Conservation (phyloP, 306 rosid genomes). For the Ochetophila trinervis region DNA sequence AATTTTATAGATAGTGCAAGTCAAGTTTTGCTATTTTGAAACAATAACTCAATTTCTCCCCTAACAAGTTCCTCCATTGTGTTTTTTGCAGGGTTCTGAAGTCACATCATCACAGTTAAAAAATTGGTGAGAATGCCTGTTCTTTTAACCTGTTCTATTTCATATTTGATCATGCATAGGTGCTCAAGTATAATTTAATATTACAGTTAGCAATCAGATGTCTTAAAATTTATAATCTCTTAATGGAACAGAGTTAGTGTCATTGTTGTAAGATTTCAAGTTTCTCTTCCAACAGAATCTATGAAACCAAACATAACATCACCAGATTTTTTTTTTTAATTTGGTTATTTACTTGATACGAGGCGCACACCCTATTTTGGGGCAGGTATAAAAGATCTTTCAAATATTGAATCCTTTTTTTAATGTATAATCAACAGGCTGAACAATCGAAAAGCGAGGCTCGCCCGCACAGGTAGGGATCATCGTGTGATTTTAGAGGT, state of each 20-base stretch:
- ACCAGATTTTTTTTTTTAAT: no score
- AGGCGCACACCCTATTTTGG: no score
- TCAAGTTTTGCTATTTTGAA: conserved; percentile 5
- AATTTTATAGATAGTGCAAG: conserved; percentile 5
- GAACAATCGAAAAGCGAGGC: conserved; percentile 91
- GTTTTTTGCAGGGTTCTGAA: conserved; percentile 81
- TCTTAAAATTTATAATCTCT: background rate
- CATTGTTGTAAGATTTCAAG: no score
- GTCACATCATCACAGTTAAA: conserved; percentile 85
- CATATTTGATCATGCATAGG: background rate
- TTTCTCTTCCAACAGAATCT: no score
- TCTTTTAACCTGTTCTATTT: no score
- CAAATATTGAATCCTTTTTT: background rate
- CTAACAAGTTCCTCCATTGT: conserved; percentile 35
- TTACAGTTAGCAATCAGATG: conserved; percentile 4
- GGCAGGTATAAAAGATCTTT: no score
- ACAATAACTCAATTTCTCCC: conserved; percentile 15
- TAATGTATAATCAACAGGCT: conserved; percentile 47
- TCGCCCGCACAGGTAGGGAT: conserved; percentile 79
- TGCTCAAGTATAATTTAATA: background rate
- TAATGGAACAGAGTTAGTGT: background rate
- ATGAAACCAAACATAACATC: no score
- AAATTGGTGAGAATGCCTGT: conserved; percentile 63
- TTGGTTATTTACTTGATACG: no score
- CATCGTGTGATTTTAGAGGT: conserved; percentile 46